phyloP scores from a whole-genome alignment of 805 yeast genomes.

The Spathaspora passalidarum region DNA sequence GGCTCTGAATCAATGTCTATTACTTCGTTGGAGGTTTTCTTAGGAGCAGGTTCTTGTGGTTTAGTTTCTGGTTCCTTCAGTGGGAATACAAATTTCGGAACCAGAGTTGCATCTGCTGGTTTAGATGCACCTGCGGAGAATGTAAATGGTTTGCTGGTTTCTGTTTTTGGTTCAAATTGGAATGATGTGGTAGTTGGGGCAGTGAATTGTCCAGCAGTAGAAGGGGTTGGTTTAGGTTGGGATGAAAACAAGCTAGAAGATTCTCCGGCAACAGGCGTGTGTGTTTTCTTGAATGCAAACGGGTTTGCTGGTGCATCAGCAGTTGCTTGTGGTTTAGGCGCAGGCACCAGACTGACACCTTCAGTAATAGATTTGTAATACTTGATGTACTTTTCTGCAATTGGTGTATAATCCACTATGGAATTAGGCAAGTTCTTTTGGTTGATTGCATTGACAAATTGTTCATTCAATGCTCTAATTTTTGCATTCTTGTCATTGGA shows the following conservation, averaged over 20 bases:
- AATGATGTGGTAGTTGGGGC: neutral
- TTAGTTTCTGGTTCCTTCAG: neutral
- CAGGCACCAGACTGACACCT: neutral
- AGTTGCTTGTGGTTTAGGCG: neutral
- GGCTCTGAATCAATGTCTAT: slow-evolving; percentile 15
- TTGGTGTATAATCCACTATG: slow-evolving; percentile 52
- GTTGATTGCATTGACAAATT: slow-evolving; percentile 49
- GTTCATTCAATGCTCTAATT: slow-evolving; percentile 63
- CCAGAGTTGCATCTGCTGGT: neutral
- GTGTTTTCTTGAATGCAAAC: slow-evolving; percentile 1
- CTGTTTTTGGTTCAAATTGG: neutral
- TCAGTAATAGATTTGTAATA: slow-evolving; percentile 36
- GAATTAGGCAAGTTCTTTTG: slow-evolving; percentile 42
- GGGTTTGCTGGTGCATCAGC: neutral
- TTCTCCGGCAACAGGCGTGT: slow-evolving; percentile 3
- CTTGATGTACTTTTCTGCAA: slow-evolving; percentile 56
- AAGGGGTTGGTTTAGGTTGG: neutral
- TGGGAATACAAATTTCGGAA: neutral
- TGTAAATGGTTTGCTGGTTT: slow-evolving; percentile 1
- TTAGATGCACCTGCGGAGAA: neutral
- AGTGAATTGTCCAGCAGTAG: neutral
- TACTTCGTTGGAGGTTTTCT: neutral
- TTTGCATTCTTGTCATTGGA: slow-evolving; percentile 40
- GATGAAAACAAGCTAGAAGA: neutral
- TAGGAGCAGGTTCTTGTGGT: neutral